Conservation (phyloP, 148 eudicot genomes). For the Agrostemma githago region DNA sequence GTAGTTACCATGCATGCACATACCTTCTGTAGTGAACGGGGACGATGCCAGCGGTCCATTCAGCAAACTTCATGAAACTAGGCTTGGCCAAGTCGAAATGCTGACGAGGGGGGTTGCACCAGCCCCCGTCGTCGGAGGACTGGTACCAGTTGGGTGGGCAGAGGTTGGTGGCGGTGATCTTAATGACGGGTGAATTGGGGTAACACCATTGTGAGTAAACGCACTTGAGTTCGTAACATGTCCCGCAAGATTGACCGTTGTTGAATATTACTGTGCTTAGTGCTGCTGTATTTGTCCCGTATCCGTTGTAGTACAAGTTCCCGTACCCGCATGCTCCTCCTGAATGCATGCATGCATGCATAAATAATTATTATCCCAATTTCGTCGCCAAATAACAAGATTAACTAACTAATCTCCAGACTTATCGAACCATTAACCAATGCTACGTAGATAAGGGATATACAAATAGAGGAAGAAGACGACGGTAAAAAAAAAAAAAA, state of each 20-base stretch:
- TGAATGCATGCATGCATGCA: background rate
- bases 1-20: too few relatives aligned
- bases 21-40: slow-evolving; percentile 44
- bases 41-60: slow-evolving; percentile 41
- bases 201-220: slow-evolving; percentile 33
- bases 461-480: too few relatives aligned
- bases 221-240: slow-evolving; percentile 41
- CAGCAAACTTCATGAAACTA: slow-evolving; percentile 38
- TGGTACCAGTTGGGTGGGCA: slow-evolving; percentile 51
- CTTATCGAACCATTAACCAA: too few relatives aligned
- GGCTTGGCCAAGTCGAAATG: slow-evolving; percentile 47
- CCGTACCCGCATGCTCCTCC: slow-evolving; percentile 57
- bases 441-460: too few relatives aligned
- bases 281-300: slow-evolving; percentile 37
- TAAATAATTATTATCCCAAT: background rate
- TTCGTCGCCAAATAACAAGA: too few relatives aligned
- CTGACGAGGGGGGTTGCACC: slow-evolving; percentile 50
- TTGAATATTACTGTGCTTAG: slow-evolving; percentile 39
- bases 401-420: too few relatives aligned
- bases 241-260: slow-evolving; percentile 43
- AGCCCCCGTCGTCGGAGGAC: slow-evolving; percentile 33
- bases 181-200: slow-evolving; percentile 18
- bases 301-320: slow-evolving; percentile 30
- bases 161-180: slow-evolving; percentile 43
- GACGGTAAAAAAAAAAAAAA: too few relatives aligned